Conservation (phyloP, 805 yeast species). For the Metschnikowia henanensis region DNA sequence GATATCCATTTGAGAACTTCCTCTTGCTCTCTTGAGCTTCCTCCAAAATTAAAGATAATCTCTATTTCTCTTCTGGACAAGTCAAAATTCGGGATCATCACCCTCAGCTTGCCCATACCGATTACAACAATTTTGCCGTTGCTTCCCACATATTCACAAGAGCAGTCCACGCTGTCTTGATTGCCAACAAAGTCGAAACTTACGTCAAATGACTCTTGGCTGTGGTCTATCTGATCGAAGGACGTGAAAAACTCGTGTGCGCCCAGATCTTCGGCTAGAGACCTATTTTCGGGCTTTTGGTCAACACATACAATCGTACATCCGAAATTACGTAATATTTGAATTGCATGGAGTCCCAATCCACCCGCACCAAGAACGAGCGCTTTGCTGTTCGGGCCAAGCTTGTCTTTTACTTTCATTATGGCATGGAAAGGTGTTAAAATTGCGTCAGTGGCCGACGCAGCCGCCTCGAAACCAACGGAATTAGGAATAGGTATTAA, state of each 20-base stretch:
- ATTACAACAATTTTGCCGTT: constrained; percentile 43
- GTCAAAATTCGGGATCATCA: constrained; percentile 31
- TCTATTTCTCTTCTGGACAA: constrained; percentile 43
- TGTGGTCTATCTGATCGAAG: constrained; percentile 24
- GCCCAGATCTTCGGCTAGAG: constrained; percentile 33
- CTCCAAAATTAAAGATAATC: constrained; percentile 44
- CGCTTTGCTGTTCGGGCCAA: constrained; percentile 36
- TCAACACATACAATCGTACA: constrained; percentile 37
- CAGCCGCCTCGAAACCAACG: constrained; percentile 40
- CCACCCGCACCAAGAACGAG: constrained; percentile 44
- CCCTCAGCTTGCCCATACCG: constrained; percentile 40
- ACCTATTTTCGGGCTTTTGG: constrained; percentile 16
- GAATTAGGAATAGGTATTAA: constrained; percentile 41
- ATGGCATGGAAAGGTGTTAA: constrained; percentile 45
- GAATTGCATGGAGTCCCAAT: constrained; percentile 44
- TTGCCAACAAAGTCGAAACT: constrained; percentile 39
- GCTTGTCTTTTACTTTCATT: constrained; percentile 29
- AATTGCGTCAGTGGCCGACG: constrained; percentile 43
- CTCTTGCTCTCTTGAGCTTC: constrained; percentile 42
- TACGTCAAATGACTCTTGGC: constrained; percentile 35
- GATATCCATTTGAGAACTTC: constrained; percentile 45
- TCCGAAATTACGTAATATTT: constrained; percentile 33
- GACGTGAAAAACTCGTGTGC: constrained; percentile 44
- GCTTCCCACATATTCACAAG: constrained; percentile 29
- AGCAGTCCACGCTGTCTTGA: constrained; percentile 28